Evolutionary conservation across 2,329 filamentous ascomycete genomes (phyloP).

Genomic region (Pseudogymnoascus sp.): DNA sequence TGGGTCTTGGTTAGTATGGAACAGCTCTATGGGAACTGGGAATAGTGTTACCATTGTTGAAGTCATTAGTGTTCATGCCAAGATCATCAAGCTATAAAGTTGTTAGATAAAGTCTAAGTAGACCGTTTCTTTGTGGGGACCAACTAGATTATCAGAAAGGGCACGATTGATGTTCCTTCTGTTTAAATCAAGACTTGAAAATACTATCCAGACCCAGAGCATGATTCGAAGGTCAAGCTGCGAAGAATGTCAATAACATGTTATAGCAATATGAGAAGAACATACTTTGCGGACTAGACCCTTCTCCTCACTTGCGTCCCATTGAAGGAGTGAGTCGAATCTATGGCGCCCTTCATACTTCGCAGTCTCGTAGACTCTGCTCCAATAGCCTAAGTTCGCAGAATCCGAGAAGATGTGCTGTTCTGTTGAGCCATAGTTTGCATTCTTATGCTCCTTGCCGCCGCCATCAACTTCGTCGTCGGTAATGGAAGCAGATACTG

Average conservation of each 20-base stretch:
- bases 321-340: constrained; percentile 14
- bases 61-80: constrained; percentile 34
- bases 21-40: neutral
- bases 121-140: neutral
- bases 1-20: neutral
- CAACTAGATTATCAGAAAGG: constrained; percentile 31
- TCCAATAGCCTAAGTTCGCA: constrained; percentile 11
- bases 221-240: neutral
- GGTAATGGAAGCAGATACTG: neutral
- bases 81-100: constrained; percentile 43
- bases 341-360: constrained; percentile 16
- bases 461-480: neutral
- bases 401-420: neutral
- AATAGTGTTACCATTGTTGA: constrained; percentile 34
- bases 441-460: neutral
- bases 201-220: constrained; percentile 28
- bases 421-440: neutral
- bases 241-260: neutral
- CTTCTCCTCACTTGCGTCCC: constrained; percentile 15
- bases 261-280: neutral
- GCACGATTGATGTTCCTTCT: constrained; percentile 28
- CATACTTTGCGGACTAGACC: constrained; percentile 9
- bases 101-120: constrained; percentile 47
- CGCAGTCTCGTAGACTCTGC: constrained; percentile 12
- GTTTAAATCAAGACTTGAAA: constrained; percentile 30